These are phyloP conservation scores for Kickxella alabastrina DNA, from an alignment of 192 early-diverging fungal genomes.

Conservation along the genomic window DNA sequence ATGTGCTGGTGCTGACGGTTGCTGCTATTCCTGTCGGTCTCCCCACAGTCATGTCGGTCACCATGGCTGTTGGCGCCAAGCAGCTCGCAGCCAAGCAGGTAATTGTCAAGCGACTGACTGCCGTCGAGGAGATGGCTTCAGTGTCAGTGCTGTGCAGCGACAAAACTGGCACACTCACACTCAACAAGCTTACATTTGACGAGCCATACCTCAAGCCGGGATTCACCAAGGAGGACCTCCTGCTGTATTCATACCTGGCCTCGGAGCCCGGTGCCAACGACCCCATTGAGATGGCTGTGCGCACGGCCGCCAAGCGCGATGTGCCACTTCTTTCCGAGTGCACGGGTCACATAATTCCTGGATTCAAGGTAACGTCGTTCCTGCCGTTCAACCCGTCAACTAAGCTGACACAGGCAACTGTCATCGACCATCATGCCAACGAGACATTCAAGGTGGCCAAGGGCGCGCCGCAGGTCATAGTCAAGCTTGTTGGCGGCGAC, in stretches of 20 bases:
- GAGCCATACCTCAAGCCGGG: constrained; percentile 68
- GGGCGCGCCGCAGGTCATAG: constrained; percentile 92
- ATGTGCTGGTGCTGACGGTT: constrained; percentile 85
- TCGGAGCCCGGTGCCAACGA: constrained; percentile 87
- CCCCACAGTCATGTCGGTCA: constrained; percentile 89
- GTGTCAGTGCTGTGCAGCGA: constrained; percentile 81
- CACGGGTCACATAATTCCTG: constrained; percentile 73
- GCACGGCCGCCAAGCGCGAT: constrained; percentile 69
- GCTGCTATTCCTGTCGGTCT: constrained; percentile 92
- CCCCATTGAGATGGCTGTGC: constrained; percentile 84
- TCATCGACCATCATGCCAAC: constrained; percentile 65
- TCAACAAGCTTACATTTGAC: constrained; percentile 89
- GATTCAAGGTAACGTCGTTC: constrained; percentile 88
- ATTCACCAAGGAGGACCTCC: constrained; percentile 70
- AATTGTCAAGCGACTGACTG: constrained; percentile 91
- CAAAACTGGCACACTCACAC: constrained; percentile 88
- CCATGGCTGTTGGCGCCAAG: constrained; percentile 89
- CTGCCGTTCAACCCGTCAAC: constrained; percentile 90
- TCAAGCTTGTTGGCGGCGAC: constrained; percentile 75
- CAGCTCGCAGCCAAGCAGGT: constrained; percentile 85
- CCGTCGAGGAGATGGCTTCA: constrained; percentile 88
- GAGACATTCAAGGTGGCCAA: constrained; percentile 86
- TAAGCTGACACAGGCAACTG: constrained; percentile 89
- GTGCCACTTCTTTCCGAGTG: constrained; percentile 68
- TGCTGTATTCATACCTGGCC: constrained; percentile 75